Evolutionary conservation across 495 filamentous ascomycete species (phyloP).

Genomic region (Penicillium taxi): DNA sequence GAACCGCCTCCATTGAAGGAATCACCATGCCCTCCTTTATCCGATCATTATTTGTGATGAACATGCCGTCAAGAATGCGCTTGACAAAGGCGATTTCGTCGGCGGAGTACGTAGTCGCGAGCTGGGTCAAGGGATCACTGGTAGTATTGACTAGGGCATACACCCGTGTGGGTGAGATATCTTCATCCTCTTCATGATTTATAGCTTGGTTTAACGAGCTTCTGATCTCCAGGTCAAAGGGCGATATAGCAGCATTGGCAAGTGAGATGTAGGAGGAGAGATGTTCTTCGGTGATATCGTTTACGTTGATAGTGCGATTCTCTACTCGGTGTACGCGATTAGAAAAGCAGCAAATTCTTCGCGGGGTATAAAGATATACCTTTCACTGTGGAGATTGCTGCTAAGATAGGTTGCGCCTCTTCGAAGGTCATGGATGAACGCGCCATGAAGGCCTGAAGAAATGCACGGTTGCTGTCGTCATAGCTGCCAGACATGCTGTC

Average conservation of each 20-base stretch:
- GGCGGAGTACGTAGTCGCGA: slow-evolving; percentile 70
- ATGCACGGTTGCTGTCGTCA: slow-evolving; percentile 76
- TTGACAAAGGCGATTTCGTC: slow-evolving; percentile 91
- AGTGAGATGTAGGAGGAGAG: slow-evolving; percentile 59
- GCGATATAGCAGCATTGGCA: slow-evolving; percentile 62
- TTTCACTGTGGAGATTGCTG: slow-evolving; percentile 59
- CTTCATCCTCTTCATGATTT: slow-evolving; percentile 7
- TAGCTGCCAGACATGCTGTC: slow-evolving; percentile 24
- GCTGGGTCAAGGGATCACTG: slow-evolving; percentile 72
- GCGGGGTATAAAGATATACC: slow-evolving; percentile 18
- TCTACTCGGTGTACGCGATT: slow-evolving; percentile 17
- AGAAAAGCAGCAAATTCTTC: neutral
- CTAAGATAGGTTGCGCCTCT: slow-evolving; percentile 65
- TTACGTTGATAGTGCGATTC: slow-evolving; percentile 32
- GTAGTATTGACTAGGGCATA: slow-evolving; percentile 86
- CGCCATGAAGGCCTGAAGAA: slow-evolving; percentile 83
- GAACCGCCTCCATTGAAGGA: slow-evolving; percentile 63
- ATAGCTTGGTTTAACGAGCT: slow-evolving; percentile 55
- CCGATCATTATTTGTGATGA: slow-evolving; percentile 71
- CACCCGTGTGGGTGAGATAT: slow-evolving; percentile 28
- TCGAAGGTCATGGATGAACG: slow-evolving; percentile 65
- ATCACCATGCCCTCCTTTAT: slow-evolving; percentile 74
- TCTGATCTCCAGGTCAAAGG: slow-evolving; percentile 82
- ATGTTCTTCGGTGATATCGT: slow-evolving; percentile 59
- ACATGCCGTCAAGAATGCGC: slow-evolving; percentile 84